Base-by-base conservation (phyloP, 2,329 filamentous ascomycete species). In the Dothiorella sarmentorum region DNA sequence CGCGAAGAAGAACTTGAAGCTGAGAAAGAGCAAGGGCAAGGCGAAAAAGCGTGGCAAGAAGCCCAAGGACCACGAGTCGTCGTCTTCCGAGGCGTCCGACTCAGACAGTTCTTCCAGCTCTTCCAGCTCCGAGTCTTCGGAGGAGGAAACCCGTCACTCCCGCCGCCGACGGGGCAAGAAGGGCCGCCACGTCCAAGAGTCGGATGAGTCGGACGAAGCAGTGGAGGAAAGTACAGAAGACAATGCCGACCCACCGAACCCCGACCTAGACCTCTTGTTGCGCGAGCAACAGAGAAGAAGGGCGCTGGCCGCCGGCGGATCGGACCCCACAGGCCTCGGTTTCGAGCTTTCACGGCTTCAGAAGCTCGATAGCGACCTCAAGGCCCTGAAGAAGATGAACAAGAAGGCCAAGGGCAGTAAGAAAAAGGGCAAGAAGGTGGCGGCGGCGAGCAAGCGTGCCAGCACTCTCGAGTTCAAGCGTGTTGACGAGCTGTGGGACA, bases 381-480 rank as follows among this genome's bases (percentile, higher is more conserved):
- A 40, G 33, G 42, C 26, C 13, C 11, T 44, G 6, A 11, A 38
- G 29, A 26, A 53, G 11, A 27, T 44, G 10, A 56, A 62, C 45
- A 60, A 60, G 45, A 60, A 63, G 2, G 53, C 35, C 29, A 61
- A 58, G 56, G 49, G 20, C 33, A n/a, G 13, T 7, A 60, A 51
- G 56, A 60, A 49, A 55, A 62, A 63, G 29, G 63, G 65, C 45
- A 64, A 62, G 3, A 65, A 65, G 49, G 18, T 47, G 15, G 55
- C 61, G 26, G 61, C 60, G 4, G 35, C 47, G 2, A 13, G 47
- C 31, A 73, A 63, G 51, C 35, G 53, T 51, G 81, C 73, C 6
- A 81, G 80, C 17, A 84, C 83, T 61, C 74, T 83, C n/a, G 84
- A 83, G n/a, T 89, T 81, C 71, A 88, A 88, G 71, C 79, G 86